These are phyloP conservation scores for Telfairia occidentalis DNA, from an alignment of 331 rosid genomes.

Conservation along the genomic window DNA sequence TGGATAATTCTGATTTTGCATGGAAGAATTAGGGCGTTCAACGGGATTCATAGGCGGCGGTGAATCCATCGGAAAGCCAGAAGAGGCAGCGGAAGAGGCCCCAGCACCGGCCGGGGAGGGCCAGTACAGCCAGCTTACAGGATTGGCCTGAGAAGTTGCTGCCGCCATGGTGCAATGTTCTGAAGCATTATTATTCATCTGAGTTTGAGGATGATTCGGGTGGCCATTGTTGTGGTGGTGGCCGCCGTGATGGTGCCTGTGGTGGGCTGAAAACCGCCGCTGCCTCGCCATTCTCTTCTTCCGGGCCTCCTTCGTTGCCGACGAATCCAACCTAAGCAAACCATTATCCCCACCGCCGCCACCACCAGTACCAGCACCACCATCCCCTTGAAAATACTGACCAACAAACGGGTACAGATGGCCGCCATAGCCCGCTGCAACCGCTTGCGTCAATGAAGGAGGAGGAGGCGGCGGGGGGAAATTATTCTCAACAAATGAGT, in stretches of 20 bases:
- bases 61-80: not conserved
- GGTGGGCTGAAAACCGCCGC: constrained; percentile 30
- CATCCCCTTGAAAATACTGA: constrained; percentile 34
- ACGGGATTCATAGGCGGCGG: not conserved
- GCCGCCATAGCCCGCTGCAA: constrained; percentile 25
- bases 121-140: constrained; percentile 72
- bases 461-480: not conserved
- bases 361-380: not conserved
- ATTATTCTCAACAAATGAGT: constrained; percentile 33
- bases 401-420: constrained; percentile 39
- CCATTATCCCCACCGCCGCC: constrained; percentile 10
- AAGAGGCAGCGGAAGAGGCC: constrained; percentile 1
- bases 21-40: constrained; percentile 25
- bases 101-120: constrained; percentile 16
- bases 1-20: constrained; percentile 36
- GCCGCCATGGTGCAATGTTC: constrained; percentile 34
- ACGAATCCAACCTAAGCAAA: constrained; percentile 57
- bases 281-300: constrained; percentile 96
- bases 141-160: constrained; percentile 24
- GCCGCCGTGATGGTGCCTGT: constrained; percentile 15
- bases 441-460: constrained; percentile 12
- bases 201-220: constrained; percentile 14
- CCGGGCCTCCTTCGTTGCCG: constrained; percentile 83
- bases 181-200: constrained; percentile 14
- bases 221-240: constrained; percentile 20